Evolutionary conservation across 345 rosid species (phyloP).

Genomic region (Populus ilicifolia): DNA sequence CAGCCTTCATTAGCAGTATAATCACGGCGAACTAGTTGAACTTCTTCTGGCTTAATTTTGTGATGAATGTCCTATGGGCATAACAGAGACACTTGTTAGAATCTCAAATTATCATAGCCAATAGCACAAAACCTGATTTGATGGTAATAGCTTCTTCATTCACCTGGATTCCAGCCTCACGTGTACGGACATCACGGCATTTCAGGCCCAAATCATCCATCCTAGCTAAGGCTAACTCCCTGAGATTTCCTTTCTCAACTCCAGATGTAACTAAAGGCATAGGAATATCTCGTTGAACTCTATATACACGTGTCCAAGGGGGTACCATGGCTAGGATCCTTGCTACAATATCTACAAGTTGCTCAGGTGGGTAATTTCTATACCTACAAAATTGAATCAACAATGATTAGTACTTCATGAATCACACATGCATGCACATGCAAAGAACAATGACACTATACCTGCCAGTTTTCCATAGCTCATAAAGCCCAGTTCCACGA

Average conservation of each 20-base stretch:
- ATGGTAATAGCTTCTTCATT: background rate
- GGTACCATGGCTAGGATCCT: slow-evolving; percentile 98
- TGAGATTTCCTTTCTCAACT: slow-evolving; percentile 98
- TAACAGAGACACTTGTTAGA: slow-evolving; percentile 8
- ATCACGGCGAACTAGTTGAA: slow-evolving; percentile 98
- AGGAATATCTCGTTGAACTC: slow-evolving; percentile 97
- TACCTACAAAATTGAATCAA: slow-evolving; percentile 43
- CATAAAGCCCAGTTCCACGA: slow-evolving; percentile 97
- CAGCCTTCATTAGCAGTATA: slow-evolving; percentile 97
- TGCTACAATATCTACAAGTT: slow-evolving; percentile 94
- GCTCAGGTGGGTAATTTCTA: slow-evolving; percentile 96
- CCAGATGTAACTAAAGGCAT: slow-evolving; percentile 99
- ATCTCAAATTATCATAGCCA: slow-evolving; percentile 5
- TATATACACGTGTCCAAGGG: slow-evolving; percentile 99
- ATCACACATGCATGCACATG: background rate
- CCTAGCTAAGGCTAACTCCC: slow-evolving; percentile 92
- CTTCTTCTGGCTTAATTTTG: slow-evolving; percentile 92
- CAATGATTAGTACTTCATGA: background rate
- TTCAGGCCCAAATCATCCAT: slow-evolving; percentile 97
- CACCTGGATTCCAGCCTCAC: slow-evolving; percentile 99
- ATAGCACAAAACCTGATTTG: background rate
- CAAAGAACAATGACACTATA: slow-evolving; percentile 11
- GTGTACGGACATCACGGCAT: slow-evolving; percentile 97
- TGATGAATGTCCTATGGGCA: slow-evolving; percentile 82
- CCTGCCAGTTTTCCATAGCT: slow-evolving; percentile 99